These are phyloP conservation scores for Crithidia acanthocephali DNA, from an alignment of 208 protist species.

Conservation along the genomic window DNA sequence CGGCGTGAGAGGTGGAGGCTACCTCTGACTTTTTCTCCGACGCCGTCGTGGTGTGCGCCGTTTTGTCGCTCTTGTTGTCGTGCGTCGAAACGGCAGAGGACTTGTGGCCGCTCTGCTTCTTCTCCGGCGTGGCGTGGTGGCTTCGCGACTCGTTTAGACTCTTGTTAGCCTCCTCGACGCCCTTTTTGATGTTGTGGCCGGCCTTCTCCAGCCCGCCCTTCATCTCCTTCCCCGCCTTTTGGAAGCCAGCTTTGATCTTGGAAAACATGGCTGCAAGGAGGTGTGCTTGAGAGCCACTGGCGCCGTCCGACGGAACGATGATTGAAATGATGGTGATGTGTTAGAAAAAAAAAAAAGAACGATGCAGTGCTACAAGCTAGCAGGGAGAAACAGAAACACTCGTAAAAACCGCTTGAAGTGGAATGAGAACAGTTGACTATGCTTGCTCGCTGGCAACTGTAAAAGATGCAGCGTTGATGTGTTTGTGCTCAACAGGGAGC, in stretches of 20 bases:
- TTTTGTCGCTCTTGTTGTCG: slow-evolving; percentile 10
- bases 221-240: slow-evolving; percentile 33
- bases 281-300: no score
- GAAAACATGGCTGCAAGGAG: slow-evolving; percentile 7
- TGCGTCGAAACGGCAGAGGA: not conserved
- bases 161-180: slow-evolving; percentile 1
- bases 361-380: no score
- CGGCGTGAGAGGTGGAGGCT: not conserved
- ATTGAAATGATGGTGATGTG: no score
- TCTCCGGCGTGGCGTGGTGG: not conserved
- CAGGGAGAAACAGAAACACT: not conserved
- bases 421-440: not conserved
- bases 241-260: slow-evolving; percentile 18
- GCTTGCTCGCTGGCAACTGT: not conserved
- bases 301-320: no score
- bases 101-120: slow-evolving; percentile 11
- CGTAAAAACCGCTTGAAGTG: not conserved
- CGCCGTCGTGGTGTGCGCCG: not conserved
- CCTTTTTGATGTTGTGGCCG: slow-evolving; percentile 17
- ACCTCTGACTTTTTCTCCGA: slow-evolving; percentile 7
- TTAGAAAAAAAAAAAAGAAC: no score
- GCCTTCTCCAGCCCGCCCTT: slow-evolving; percentile 25
- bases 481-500: no score
- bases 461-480: no score
- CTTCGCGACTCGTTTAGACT: not conserved